A percentile compares a stretch with the other conserved stretches of the same genome.
Conservation (phyloP, 1,284 basidiomycete genomes). For the Thelephora terrestris region DNA sequence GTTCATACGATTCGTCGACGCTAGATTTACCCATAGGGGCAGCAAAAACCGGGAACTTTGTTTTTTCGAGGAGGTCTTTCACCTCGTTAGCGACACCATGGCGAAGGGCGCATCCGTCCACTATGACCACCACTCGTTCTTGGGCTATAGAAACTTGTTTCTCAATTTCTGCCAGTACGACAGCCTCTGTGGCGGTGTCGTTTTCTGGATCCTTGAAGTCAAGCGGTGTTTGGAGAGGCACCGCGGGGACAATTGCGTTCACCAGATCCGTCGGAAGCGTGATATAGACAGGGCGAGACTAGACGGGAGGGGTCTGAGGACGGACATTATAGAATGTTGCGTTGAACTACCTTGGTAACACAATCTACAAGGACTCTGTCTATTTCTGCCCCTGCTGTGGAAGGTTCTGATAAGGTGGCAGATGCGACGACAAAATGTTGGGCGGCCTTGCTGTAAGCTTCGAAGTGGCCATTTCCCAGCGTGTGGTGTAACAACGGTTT, state of each 20-base stretch:
- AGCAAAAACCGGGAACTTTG: constrained; percentile 69
- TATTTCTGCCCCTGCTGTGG: constrained; percentile 58
- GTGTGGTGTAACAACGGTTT: constrained; percentile 78
- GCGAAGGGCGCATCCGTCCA: constrained; percentile 83
- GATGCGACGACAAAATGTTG: constrained; percentile 69
- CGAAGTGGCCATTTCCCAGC: constrained; percentile 75
- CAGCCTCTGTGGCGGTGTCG: constrained; percentile 51
- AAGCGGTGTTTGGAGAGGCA: constrained; percentile 56
- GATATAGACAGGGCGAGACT: constrained; percentile 87
- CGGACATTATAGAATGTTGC: neutral
- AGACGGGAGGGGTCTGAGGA: constrained; percentile 1
- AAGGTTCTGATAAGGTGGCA: constrained; percentile 44
- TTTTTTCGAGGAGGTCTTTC: constrained; percentile 57
- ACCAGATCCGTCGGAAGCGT: constrained; percentile 83
- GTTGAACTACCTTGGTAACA: constrained; percentile 31
- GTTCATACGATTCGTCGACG: constrained; percentile 67
- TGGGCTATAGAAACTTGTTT: constrained; percentile 53
- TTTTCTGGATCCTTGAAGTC: constrained; percentile 39
- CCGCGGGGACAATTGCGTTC: constrained; percentile 54
- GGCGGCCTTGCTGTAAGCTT: constrained; percentile 72
- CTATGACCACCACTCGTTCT: constrained; percentile 66
- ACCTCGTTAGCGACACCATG: constrained; percentile 68
- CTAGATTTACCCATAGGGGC: constrained; percentile 88
- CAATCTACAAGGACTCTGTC: constrained; percentile 75
- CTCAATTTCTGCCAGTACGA: constrained; percentile 67